A percentile compares a stretch with the other conserved stretches of the same genome.
Evolutionary conservation across 2,329 filamentous ascomycete genomes (phyloP).

Genomic region (Tricladium varicosporioides): DNA sequence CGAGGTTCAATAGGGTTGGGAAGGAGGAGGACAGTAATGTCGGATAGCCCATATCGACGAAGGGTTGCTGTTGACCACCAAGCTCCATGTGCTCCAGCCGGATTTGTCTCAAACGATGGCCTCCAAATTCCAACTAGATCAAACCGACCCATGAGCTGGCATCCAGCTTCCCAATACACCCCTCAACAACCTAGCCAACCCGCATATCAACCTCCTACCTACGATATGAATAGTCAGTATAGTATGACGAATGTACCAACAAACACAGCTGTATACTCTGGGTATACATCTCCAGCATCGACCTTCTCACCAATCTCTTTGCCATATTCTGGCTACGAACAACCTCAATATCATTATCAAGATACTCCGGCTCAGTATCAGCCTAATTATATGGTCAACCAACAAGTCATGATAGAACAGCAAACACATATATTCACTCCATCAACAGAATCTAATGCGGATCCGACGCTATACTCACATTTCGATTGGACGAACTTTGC

Average conservation of each 20-base stretch:
- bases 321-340: constrained; percentile 38
- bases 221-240: constrained; percentile 29
- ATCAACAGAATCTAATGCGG: constrained; percentile 17
- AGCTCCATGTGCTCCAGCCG: constrained; percentile 48
- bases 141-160: constrained; percentile 71
- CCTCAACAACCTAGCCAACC: constrained; percentile 35
- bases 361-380: constrained; percentile 12
- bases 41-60: constrained; percentile 38
- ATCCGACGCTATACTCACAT: constrained; percentile 31
- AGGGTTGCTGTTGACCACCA: constrained; percentile 33
- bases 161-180: constrained; percentile 56
- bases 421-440: constrained; percentile 14
- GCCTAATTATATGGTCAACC: constrained; percentile 16
- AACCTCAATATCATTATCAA: constrained; percentile 22
- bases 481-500: constrained; percentile 48
- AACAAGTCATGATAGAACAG: constrained; percentile 14
- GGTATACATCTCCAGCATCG: constrained; percentile 54
- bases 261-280: constrained; percentile 54
- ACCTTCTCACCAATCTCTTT: constrained; percentile 53
- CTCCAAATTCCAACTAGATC: constrained; percentile 33
- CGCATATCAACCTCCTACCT: constrained; percentile 39
- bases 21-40: constrained; percentile 56
- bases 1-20: constrained; percentile 48
- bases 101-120: constrained; percentile 37
- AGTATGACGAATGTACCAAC: constrained; percentile 34